Evolutionary conservation across 345 rosid genomes (phyloP).

Genomic region (Iberis pinnata): DNA sequence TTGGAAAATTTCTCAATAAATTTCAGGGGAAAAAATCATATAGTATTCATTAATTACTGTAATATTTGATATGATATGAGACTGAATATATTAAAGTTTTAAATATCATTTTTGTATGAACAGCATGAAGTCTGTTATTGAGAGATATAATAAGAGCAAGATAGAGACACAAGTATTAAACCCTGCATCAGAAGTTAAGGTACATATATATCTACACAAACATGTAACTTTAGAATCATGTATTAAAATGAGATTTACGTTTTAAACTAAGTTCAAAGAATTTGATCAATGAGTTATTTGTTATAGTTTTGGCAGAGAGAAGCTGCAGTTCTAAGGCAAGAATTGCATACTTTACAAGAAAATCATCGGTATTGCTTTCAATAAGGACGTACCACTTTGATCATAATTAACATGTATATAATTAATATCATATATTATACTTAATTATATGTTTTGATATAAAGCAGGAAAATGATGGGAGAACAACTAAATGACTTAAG

Average conservation of each 20-base stretch:
- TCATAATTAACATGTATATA: too few relatives aligned
- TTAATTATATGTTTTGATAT: conserved; percentile 22
- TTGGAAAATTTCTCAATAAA: neutral
- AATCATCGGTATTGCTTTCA: conserved; percentile 40
- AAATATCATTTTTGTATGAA: conserved; percentile 17
- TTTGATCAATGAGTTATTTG: conserved; percentile 5
- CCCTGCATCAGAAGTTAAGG: conserved; percentile 66
- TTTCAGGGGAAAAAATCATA: too few relatives aligned
- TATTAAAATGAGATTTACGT: neutral
- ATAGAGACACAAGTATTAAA: conserved; percentile 47
- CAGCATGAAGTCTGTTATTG: conserved; percentile 66
- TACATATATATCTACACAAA: conserved; percentile 14
- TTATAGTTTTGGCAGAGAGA: conserved; percentile 65
- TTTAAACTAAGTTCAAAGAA: neutral
- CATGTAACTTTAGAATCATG: neutral
- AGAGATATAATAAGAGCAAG: conserved; percentile 54
- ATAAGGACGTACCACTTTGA: neutral
- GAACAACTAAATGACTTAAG: conserved; percentile 58
- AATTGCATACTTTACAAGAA: conserved; percentile 58
- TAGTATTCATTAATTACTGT: neutral
- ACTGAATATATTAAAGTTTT: conserved; percentile 9
- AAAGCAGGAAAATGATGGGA: conserved; percentile 60
- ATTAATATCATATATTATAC: neutral
- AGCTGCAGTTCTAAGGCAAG: conserved; percentile 51
- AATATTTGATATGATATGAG: neutral